Base-by-base conservation (phyloP, 129 eudicot genomes). In the Ambrosia artemisiifolia region DNA sequence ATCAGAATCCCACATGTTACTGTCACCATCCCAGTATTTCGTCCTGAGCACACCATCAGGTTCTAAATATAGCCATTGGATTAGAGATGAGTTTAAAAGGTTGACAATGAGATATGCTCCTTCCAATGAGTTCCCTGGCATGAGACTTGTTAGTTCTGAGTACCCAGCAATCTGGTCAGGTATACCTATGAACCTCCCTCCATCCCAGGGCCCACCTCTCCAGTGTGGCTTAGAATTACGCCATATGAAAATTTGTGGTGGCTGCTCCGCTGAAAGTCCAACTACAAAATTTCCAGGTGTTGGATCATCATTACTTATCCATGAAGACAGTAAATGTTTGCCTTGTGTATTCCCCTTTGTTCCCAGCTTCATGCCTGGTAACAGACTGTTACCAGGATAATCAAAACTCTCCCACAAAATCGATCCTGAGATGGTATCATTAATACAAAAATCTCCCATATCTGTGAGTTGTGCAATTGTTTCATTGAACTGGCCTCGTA, bases 361-460 rank as follows among this genome's bases (percentile, higher is more conserved):
- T 35, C 65, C 67, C 8, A 75, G 55, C 75, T 3, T 71, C 87
- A 80, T 75, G 1, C 67, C 63, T 11, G 82, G 74, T 50, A 83
- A 38, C 4, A 80, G 19, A 12, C 74, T 68, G 56, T 80, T 77
- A 49, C 82, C 12, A 5, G 80, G 88, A 32, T 79, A 56, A 50
- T 83, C 69, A 63, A 71, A 83, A 67, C 88, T 83, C 71, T 72
- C 73, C 88, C 85, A 83, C 61, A 80, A 38, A 30, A 46, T 35
- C 5, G 51, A 18, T 30, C 81, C 75, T 11, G 74, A 69, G 19
- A 11, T 8, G 11, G 55, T 67, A 53, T 69, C 82, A 28, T 35
- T 61, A 6, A 83, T 63, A 16, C 59, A 20, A 4, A 79, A 63
- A 28, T 83, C 57, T 7, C 88, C 84, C 2, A 32, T 65, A 49